Evolutionary conservation across 352 stramenopile species (phyloP), one percentile per base, ranked within the genome.

Genomic region (Achlya hypogyna): DNA sequence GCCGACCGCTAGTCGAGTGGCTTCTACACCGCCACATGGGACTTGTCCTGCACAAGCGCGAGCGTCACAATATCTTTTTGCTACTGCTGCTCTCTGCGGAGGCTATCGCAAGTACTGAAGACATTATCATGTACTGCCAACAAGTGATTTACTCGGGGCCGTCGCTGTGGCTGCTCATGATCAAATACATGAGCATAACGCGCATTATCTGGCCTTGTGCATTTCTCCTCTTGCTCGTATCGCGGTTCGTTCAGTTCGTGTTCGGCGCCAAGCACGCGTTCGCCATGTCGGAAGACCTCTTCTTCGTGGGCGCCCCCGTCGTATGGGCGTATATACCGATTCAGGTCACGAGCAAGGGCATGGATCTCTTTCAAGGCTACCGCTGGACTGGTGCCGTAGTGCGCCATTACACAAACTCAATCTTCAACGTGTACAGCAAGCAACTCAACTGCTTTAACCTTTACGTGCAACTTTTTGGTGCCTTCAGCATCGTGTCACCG

Each of bases 91-190:
- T 63, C 22, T 54, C 54, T 12, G 16, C 53, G 12, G 54, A 63
- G 38, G 42, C 54, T 12, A 42, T 63, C 29, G 10, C 22, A 10
- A 63, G 54, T n/a, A 53, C 42, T 10, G 54, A 63, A 63, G 54
- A 63, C 38, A 63, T 63, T 63, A 23, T 63, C 25, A 63, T 63
- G 54, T 63, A 23, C 22, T 63, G 54, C 8, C 54, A 63, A 31
- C 22, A 63, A 12, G n/a, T n/a, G 1, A n/a, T 56, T n/a, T 63
- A 63, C 38, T 53, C 54, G 14, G 25, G 25, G 12, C 22, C 54
- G 2, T 45, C 54, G 38, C n/a, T 23, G 16, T 12, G 23, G 25
- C 22, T n/a, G 2, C 25, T 63, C 22, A 10, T 63, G 12, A 10
- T 63, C 2, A 53, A 38, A 12, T 63, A 63, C 38, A 63, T 63